A percentile compares a stretch with the other conserved stretches of the same genome.
Conservation (phyloP, 352 stramenopile genomes). For the Pythium insidiosum region DNA sequence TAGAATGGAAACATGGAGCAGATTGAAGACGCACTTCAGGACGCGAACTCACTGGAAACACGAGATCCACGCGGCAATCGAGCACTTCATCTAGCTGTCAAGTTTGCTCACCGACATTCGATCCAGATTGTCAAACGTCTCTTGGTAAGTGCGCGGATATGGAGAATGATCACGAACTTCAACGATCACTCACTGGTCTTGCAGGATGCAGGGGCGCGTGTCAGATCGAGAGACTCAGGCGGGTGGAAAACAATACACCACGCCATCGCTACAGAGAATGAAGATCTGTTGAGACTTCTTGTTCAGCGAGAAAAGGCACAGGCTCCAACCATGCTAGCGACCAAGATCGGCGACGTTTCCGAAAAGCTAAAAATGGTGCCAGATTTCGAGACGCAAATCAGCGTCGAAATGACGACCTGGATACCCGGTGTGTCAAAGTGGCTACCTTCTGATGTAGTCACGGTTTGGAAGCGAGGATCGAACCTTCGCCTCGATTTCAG, state of each 20-base stretch:
- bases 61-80: conserved; percentile 49
- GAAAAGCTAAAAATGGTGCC: conserved; percentile 33
- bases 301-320: conserved; percentile 52
- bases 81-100: conserved; percentile 54
- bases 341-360: conserved; percentile 42
- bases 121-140: conserved; percentile 42
- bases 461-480: conserved; percentile 60
- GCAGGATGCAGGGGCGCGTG: conserved; percentile 45
- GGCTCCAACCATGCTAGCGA: conserved; percentile 32
- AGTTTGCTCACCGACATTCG: conserved; percentile 55
- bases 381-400: conserved; percentile 62
- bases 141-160: no score
- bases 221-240: conserved; percentile 44
- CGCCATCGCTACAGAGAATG: conserved; percentile 46
- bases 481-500: conserved; percentile 62
- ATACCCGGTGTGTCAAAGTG: conserved; percentile 58
- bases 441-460: conserved; percentile 64
- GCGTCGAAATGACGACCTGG: conserved; percentile 63
- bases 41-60: conserved; percentile 29
- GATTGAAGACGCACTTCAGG: conserved; percentile 26
- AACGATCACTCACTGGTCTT: no score
- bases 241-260: conserved; percentile 67
- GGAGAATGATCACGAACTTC: no score
- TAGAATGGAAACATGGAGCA: conserved; percentile 57
- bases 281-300: conserved; percentile 49